Evolutionary conservation across 495 filamentous ascomycete genomes (phyloP), one percentile per base, ranked within the genome.

Genomic region (Penicillium cinerascens): DNA sequence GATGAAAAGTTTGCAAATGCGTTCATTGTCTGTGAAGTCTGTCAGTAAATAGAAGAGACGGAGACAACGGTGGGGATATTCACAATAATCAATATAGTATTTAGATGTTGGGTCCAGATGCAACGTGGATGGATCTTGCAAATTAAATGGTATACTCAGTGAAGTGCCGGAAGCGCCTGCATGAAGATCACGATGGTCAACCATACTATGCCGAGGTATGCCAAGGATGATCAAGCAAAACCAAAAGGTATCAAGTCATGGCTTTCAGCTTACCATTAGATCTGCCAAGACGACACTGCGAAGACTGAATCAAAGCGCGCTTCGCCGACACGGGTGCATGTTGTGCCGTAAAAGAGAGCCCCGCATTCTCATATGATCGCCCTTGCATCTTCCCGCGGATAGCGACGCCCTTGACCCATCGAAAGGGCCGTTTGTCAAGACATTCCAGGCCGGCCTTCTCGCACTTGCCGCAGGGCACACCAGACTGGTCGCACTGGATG

Each of bases 1-100:
- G 25, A 83, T 75, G 29, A 82, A 73, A 44, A 83, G 72, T 49
- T 73, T 72, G 63, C 79, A 81, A 46, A 84, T 77, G 8, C 71
- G 70, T 27, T 69, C 69, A 35, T 73, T 66, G 63, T 81, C 81
- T 84, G 44, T 26, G 3, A 15, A 6, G 6, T 17, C 10, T 20
- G 18, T 58, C 40, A 60, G 42, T 39, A 33, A 33, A 11, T 33
- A 1, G 29, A 33, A 13, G 1, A 13, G 29, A 11, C 13, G 11
- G 11, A 3, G 29, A 16, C n/a, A 1, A 17, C 1, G 37, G n/a
- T 18, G n/a, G n/a, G n/a, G 1, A 17, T 21, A 59, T 67, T 48
- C 63, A 80, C 77, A 80, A 53, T 80, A 80, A 39, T 80, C 66
- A 26, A 81, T 63, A 52, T 82, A 81, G 37, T 65, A 70, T 47